phyloP scores from a whole-genome alignment of 129 eudicot genomes.

The Ambrosia trifida region DNA sequence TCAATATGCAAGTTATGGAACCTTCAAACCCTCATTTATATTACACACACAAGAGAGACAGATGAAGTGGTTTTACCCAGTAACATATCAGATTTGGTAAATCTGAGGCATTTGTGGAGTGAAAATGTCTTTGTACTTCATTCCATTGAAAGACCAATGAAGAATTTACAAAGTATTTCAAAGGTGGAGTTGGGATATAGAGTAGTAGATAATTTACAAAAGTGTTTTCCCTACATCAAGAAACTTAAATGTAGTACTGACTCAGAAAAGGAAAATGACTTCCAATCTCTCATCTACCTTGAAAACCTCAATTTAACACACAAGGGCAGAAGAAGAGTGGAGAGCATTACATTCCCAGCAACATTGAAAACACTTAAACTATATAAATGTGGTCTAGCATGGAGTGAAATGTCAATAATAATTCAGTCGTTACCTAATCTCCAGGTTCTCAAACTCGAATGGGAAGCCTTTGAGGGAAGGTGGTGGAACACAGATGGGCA shows the following conservation, averaged over 20 bases:
- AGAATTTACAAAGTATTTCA: background rate
- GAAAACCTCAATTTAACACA: background rate
- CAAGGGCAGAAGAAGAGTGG: too few species aligned
- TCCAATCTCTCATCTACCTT: background rate
- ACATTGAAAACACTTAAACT: conserved; percentile 36
- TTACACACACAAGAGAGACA: too few species aligned
- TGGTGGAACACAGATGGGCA: too few species aligned
- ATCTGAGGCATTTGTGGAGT: conserved; percentile 7
- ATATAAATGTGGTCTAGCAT: conserved; percentile 15
- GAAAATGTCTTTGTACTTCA: background rate
- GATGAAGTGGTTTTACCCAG: background rate
- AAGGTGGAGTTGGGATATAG: background rate
- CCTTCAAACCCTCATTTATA: conserved; percentile 11
- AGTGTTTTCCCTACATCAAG: conserved; percentile 20
- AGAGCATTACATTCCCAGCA: conserved; percentile 26
- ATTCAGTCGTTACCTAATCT: conserved; percentile 44
- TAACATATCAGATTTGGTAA: conserved; percentile 16
- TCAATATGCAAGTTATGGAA: background rate
- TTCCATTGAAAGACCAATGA: conserved; percentile 5
- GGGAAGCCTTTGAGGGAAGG: too few species aligned
- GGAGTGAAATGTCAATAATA: conserved; percentile 33
- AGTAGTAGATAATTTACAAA: background rate
- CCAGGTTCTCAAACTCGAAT: conserved; percentile 36
- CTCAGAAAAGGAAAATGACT: background rate
- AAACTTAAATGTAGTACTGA: background rate